Evolutionary conservation across 352 stramenopile genomes (phyloP).

Genomic region (Globisporangium mamillatum): DNA sequence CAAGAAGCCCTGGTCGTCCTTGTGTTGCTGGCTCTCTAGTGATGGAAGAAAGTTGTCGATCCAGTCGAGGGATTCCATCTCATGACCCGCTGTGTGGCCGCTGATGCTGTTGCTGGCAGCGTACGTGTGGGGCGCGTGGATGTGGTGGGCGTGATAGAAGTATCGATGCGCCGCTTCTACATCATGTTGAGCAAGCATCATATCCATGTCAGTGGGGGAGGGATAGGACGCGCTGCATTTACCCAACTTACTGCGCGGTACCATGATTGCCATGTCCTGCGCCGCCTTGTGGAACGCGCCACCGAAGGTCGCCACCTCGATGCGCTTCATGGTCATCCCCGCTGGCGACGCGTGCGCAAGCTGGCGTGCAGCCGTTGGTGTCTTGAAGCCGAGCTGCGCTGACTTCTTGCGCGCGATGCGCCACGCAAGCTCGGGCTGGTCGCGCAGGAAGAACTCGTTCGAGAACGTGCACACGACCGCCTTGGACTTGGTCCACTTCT

Average conservation of each 20-base stretch:
- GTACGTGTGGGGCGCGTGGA: constrained; percentile 16
- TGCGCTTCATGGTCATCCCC: constrained; percentile 10
- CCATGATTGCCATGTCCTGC: constrained; percentile 28
- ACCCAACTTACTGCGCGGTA: constrained; percentile 24
- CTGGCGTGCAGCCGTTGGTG: neutral
- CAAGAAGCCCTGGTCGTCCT: neutral
- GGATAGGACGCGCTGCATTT: constrained; percentile 22
- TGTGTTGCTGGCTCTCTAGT: constrained; percentile 24
- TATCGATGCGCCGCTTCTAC: constrained; percentile 19
- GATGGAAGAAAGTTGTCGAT: constrained; percentile 64
- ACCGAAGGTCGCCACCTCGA: constrained; percentile 7
- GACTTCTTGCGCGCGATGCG: constrained; percentile 74
- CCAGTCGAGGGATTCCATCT: constrained; percentile 63
- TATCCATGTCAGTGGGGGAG: constrained; percentile 40
- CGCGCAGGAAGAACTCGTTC: constrained; percentile 64
- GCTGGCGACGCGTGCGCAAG: neutral
- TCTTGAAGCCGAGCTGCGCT: constrained; percentile 18
- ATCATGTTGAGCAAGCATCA: constrained; percentile 35
- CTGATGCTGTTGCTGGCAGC: neutral
- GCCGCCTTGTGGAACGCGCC: constrained; percentile 12
- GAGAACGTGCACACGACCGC: constrained; percentile 73
- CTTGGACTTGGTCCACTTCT: constrained; percentile 79
- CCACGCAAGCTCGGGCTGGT: constrained; percentile 51
- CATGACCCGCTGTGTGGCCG: constrained; percentile 14
- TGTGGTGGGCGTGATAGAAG: neutral